A percentile compares a stretch with the other conserved stretches of the same genome.
phyloP scores from a whole-genome alignment of 345 rosid species.

The Aquilaria yunnanensis region DNA sequence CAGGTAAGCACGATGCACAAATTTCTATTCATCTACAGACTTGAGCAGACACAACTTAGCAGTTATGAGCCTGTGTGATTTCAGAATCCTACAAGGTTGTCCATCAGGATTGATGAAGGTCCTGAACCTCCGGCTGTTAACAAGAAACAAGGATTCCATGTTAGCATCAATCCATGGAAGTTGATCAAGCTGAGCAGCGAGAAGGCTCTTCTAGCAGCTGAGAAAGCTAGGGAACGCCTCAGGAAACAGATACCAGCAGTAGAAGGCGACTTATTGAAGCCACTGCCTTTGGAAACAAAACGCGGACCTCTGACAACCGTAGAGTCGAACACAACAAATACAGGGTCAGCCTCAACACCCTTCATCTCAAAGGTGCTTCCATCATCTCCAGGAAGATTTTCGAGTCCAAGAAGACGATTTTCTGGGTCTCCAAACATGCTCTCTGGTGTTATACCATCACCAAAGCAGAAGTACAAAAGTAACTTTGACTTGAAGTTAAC shows the following conservation, averaged over 20 bases:
- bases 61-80: neutral
- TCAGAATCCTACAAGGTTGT: conserved; percentile 57
- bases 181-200: conserved; percentile 75
- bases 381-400: conserved; percentile 57
- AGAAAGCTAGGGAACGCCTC: conserved; percentile 78
- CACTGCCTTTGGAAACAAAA: conserved; percentile 79
- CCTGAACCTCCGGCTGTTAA: conserved; percentile 43
- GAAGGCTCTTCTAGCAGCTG: conserved; percentile 85
- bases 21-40: conserved; percentile 1
- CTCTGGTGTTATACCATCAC: conserved; percentile 46
- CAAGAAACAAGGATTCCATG: conserved; percentile 69
- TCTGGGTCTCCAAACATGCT: conserved; percentile 53
- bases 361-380: conserved; percentile 40
- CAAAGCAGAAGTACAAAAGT: conserved; percentile 66
- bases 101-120: conserved; percentile 65
- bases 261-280: conserved; percentile 51
- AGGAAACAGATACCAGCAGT: conserved; percentile 37
- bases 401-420: conserved; percentile 87
- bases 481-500: conserved; percentile 84
- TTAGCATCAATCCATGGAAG: conserved; percentile 86
- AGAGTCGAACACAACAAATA: conserved; percentile 30
- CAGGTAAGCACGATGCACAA: conserved; percentile 37
- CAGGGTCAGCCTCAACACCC: conserved; percentile 39
- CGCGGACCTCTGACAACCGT: conserved; percentile 51
- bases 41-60: neutral